Base-by-base conservation (phyloP, 345 rosid species). In the Cardiospermum halicacabum region DNA sequence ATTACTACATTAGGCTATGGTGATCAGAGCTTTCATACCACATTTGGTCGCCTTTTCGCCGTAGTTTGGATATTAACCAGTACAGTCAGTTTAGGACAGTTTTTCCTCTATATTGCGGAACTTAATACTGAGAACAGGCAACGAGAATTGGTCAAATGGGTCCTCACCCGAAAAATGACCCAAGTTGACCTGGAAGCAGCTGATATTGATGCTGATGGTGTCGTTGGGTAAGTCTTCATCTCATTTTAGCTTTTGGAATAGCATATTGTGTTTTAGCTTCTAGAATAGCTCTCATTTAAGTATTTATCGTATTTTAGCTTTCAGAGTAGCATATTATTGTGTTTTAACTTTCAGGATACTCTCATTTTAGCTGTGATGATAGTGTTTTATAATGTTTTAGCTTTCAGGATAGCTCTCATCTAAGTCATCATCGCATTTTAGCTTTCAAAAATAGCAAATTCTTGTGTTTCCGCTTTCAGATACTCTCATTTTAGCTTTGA, bases 1-100 rank as follows among this genome's bases (percentile, higher is more conserved):
- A 56, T 94, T 62, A 91, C 97, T 1, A 87, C 99, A 12, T 71
- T 91, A 45, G 97, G 99, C 12, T 94, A 81, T 65, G 96, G 99
- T 0, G 99, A 94, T 54, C 45, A 68, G 71, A 94, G 96, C 75
- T 90, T 94, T 73, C 77, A 68, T 42, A 82, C 88, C 0, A 19
- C 27, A 24, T 47, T 47, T 0, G 97, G 97, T 5, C 96, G 97
- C 4, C 1, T 71, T 36, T 94, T 94, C 37, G 97, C 89, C 12
- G 69, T 80, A 55, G 57, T 87, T 62, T 94, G 95, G 91, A 94
- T 94, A 58, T 56, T 82, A 59, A 76, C 81, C 7, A 74, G 89
- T 54, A 84, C 92, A 9, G 13, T 80, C 50, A 80, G 88, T 42
- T 39, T 90, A 75, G 97, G 81, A 66, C 97, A 77, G 81, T 80